phyloP scores from a whole-genome alignment of 768 basidiomycete genomes.

The Termitomyces sp. region DNA sequence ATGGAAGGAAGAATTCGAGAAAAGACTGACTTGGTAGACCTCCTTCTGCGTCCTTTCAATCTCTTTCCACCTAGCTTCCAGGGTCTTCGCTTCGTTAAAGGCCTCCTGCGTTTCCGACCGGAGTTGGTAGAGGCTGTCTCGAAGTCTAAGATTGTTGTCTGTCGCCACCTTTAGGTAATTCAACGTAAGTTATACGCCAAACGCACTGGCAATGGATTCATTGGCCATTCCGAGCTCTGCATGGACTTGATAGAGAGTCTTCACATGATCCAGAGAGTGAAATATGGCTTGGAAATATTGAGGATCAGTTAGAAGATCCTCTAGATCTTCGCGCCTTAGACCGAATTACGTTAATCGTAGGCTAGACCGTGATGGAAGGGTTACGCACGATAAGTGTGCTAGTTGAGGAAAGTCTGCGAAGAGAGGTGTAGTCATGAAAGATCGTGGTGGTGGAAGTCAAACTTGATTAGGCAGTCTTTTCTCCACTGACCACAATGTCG shows the following conservation, averaged over 20 bases:
- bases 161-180: constrained; percentile 5
- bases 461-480: constrained; percentile 1
- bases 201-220: constrained; percentile 79
- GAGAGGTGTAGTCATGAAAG: constrained; percentile 37
- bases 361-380: background rate
- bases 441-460: constrained; percentile 5
- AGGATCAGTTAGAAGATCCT: constrained; percentile 79
- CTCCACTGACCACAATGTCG: constrained; percentile 34
- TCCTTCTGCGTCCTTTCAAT: constrained; percentile 85
- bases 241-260: constrained; percentile 69
- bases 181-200: background rate
- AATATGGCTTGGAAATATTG: constrained; percentile 85
- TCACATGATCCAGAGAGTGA: constrained; percentile 70
- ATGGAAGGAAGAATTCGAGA: background rate
- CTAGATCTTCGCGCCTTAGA: constrained; percentile 81
- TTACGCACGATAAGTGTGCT: constrained; percentile 59
- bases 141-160: constrained; percentile 75
- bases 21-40: constrained; percentile 67
- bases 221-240: constrained; percentile 79
- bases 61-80: constrained; percentile 82
- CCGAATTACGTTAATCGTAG: constrained; percentile 1
- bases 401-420: constrained; percentile 69
- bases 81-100: constrained; percentile 78
- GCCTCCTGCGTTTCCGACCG: constrained; percentile 80
- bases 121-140: constrained; percentile 70